Conservation (phyloP, 306 rosid species). For the Trifolium dubium region DNA sequence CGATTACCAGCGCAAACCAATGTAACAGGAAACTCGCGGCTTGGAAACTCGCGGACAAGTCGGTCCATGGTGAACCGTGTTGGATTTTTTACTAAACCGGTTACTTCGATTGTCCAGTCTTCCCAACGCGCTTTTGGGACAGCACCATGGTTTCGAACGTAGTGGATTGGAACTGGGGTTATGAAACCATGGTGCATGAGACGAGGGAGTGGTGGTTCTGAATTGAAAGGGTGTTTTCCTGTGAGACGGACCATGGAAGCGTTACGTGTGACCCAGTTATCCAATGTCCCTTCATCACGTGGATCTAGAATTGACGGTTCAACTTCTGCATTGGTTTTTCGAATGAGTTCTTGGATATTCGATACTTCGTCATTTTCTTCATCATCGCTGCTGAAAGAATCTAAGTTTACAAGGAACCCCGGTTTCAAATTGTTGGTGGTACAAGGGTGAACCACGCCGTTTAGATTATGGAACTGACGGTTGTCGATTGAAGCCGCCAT, state of each 20-base stretch:
- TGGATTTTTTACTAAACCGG: slow-evolving; percentile 68
- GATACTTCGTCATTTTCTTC: slow-evolving; percentile 35
- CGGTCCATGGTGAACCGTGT: slow-evolving; percentile 63
- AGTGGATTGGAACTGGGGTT: slow-evolving; percentile 81
- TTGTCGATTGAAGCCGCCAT: slow-evolving; percentile 76
- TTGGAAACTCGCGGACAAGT: slow-evolving; percentile 55
- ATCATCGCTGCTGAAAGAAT: slow-evolving; percentile 55
- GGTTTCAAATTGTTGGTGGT: slow-evolving; percentile 43
- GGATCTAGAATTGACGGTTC: slow-evolving; percentile 63
- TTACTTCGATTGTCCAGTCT: slow-evolving; percentile 67
- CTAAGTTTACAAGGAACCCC: slow-evolving; percentile 20
- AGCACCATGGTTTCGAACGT: slow-evolving; percentile 78
- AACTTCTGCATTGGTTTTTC: slow-evolving; percentile 47
- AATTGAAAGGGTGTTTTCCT: slow-evolving; percentile 82
- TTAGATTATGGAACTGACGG: slow-evolving; percentile 51
- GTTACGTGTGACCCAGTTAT: slow-evolving; percentile 71
- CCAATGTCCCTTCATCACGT: slow-evolving; percentile 67
- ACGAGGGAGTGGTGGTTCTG: slow-evolving; percentile 65
- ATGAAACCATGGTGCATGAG: slow-evolving; percentile 89
- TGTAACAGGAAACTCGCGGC: slow-evolving; percentile 64
- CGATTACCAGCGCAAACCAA: slow-evolving; percentile 86
- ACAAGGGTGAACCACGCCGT: slow-evolving; percentile 53
- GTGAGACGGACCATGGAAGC: slow-evolving; percentile 74
- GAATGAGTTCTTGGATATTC: slow-evolving; percentile 35
- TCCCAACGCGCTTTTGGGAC: slow-evolving; percentile 68